Evolutionary conservation across 83 land plant genomes (phyloP).

Genomic region (Thuja plicata): DNA sequence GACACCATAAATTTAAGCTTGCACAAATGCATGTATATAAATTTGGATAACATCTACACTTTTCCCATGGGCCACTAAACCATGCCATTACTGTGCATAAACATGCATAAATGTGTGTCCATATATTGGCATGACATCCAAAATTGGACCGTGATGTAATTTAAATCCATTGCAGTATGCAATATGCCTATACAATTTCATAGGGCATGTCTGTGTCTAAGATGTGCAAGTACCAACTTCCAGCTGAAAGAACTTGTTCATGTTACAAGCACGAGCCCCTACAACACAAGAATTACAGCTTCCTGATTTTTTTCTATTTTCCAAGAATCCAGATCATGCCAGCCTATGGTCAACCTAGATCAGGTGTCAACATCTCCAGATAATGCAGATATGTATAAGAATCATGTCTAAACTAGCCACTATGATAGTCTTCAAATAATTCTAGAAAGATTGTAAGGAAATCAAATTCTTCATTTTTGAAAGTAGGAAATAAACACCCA

Average conservation of each 20-base stretch:
- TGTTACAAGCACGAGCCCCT: not conserved
- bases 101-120: not conserved
- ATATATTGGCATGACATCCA: not conserved
- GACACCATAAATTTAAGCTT: not conserved
- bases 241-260: not conserved
- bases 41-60: not conserved
- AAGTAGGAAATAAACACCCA: not conserved
- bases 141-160: not conserved
- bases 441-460: not conserved
- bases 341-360: not conserved
- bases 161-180: not conserved
- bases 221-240: not conserved
- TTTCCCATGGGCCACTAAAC: not conserved
- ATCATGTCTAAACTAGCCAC: not conserved
- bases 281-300: not conserved
- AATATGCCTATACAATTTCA: not conserved
- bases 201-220: not conserved
- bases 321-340: not conserved
- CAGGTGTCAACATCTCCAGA: not conserved
- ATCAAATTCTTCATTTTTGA: not conserved
- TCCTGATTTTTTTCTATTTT: not conserved
- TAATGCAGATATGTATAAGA: not conserved
- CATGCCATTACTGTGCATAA: not conserved
- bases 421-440: not conserved
- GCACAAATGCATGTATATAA: not conserved